Evolutionary conservation across 192 early-diverging fungal genomes (phyloP), one percentile per base, ranked within the genome.

Genomic region (Lunasporangiospora selenospora): DNA sequence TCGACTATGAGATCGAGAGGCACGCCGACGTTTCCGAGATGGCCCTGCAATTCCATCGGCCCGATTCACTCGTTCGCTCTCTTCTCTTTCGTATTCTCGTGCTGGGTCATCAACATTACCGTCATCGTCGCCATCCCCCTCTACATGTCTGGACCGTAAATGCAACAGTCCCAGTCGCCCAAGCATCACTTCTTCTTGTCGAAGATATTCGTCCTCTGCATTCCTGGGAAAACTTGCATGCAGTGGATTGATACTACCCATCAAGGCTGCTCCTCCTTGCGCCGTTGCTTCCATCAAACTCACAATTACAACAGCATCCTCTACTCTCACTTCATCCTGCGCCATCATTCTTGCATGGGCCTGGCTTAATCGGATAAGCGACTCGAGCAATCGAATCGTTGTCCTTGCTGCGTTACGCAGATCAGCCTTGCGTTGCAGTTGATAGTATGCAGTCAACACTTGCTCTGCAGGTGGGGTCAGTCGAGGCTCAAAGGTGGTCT

Each of bases 391-490:
- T 29, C 85, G 75, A 32, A 92, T 83, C 1, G 91, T 93, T 37
- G 91, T 93, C 34, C 91, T 63, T 0, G 90, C 90, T 1, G 86
- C 83, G 39, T 87, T 87, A 19, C 83, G 64, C 13, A 80, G 39
- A 61, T 93, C 91, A 6, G 82, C 70, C 32, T 81, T 80, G 3
- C 91, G 78, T 60, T 93, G 90, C 23, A 84, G 42, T 59, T 89
- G 89, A 57, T 92, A 93, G 71, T 93, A 93, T 12, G 81, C 44
- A 4, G 80, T 79, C 42, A 93, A 71, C 15, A 93, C 87, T 27
- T 79, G 75, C 37, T 87, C 82, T 48, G 85, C 83, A 11, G 83
- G 87, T 7, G 77, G 77, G 2, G 89, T 87, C 0, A 88, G 75
- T 36, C 43, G 48, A 4, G 91, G 91, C n/a, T 77, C 50, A 31